These are phyloP conservation scores for Microcera coccophila DNA, from an alignment of 2,329 filamentous ascomycete species.

Conservation along the genomic window DNA sequence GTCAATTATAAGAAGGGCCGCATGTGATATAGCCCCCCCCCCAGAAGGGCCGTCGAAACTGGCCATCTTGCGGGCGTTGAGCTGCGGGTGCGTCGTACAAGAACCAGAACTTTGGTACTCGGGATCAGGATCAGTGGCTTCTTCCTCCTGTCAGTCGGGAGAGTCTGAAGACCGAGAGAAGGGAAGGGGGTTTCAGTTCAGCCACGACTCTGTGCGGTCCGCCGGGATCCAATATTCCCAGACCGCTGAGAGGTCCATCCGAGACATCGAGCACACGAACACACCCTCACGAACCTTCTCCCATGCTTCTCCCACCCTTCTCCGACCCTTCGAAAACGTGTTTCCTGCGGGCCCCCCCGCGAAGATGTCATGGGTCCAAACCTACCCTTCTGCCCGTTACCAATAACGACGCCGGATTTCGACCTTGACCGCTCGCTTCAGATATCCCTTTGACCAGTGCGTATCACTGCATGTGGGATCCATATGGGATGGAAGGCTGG, in stretches of 20 bases:
- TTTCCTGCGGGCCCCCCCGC: neutral
- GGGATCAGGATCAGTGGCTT: slow-evolving; percentile 1
- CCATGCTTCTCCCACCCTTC: no score
- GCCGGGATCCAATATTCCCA: neutral
- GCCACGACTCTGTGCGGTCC: neutral
- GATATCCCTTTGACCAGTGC: neutral
- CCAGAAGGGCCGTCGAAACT: neutral
- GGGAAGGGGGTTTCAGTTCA: neutral
- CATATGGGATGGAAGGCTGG: slow-evolving; percentile 5
- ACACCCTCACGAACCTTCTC: neutral
- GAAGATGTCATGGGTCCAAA: neutral
- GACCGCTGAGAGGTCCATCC: neutral
- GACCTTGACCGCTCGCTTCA: neutral
- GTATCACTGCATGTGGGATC: slow-evolving; percentile 1
- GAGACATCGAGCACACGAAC: neutral
- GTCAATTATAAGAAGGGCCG: neutral
- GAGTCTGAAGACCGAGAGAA: neutral
- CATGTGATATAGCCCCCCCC: neutral
- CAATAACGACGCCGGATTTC: neutral
- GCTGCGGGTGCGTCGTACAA: neutral
- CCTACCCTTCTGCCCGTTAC: neutral
- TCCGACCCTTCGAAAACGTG: no score
- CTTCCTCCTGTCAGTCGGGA: neutral
- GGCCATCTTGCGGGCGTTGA: neutral
- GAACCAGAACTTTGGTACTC: slow-evolving; percentile 4